Evolutionary conservation across 345 rosid genomes (phyloP).

Genomic region (Eucalyptus erythrocorys): DNA sequence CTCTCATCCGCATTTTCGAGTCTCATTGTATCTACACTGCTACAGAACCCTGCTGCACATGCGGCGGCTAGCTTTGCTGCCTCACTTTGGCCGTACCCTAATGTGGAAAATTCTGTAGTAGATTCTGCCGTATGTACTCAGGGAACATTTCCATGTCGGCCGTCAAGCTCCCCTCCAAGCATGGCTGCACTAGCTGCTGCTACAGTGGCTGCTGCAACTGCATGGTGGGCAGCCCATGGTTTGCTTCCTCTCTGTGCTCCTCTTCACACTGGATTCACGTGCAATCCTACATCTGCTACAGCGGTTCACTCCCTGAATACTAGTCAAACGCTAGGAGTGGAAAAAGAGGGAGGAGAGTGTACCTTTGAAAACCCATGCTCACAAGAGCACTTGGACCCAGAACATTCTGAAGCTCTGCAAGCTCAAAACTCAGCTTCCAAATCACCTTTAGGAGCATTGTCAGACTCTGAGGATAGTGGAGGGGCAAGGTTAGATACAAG

Average conservation of each 20-base stretch:
- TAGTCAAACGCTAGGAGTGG: conserved; percentile 17
- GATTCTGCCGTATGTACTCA: conserved; percentile 33
- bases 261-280: conserved; percentile 37
- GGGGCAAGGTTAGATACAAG: conserved; percentile 20
- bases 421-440: conserved; percentile 48
- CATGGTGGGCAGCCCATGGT: conserved; percentile 99
- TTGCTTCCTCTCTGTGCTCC: conserved; percentile 72
- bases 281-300: conserved; percentile 33
- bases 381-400: conserved; percentile 26
- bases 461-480: conserved; percentile 48
- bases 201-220: conserved; percentile 92
- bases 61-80: conserved; percentile 82
- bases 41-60: conserved; percentile 83
- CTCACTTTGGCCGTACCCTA: conserved; percentile 61
- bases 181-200: conserved; percentile 78
- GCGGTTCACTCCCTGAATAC: conserved; percentile 21
- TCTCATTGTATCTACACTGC: conserved; percentile 53
- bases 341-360: conserved; percentile 15
- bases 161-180: conserved; percentile 40
- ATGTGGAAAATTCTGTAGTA: conserved; percentile 24
- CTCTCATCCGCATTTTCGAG: conserved; percentile 64
- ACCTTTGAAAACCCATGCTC: conserved; percentile 15
- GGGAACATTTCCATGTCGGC: conserved; percentile 26
- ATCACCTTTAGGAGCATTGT: conserved; percentile 26
- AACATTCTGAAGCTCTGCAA: conserved; percentile 37